Percentiles rank a stretch among this genome's conserved stretches.
These are phyloP conservation scores for Leucoagaricus sp. DNA, from an alignment of 1,284 basidiomycete genomes.

Conservation along the genomic window DNA sequence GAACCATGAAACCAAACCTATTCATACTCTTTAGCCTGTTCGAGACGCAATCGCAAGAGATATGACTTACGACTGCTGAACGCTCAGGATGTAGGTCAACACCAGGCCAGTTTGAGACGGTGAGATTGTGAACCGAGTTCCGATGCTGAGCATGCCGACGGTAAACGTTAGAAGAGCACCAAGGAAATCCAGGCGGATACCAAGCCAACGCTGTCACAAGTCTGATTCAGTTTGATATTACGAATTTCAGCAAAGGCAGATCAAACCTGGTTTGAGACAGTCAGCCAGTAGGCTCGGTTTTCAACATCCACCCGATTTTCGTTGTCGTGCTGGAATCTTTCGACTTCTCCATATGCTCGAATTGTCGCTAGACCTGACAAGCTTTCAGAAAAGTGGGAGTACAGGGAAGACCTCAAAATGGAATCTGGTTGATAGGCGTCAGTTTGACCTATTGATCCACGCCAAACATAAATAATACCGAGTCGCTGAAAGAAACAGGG, in stretches of 20 bases:
- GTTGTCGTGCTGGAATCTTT: slow-evolving; percentile 77
- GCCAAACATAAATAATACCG: slow-evolving; percentile 31
- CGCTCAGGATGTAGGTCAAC: slow-evolving; percentile 76
- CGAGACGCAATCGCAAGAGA: slow-evolving; percentile 15
- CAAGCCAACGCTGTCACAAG: slow-evolving; percentile 76
- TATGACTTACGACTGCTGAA: slow-evolving; percentile 56
- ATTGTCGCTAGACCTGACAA: slow-evolving; percentile 85
- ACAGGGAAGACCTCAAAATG: slow-evolving; percentile 65
- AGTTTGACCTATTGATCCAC: background rate
- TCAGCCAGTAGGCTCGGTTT: slow-evolving; percentile 89
- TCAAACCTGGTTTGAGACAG: slow-evolving; percentile 72
- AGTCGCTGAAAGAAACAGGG: slow-evolving; percentile 42
- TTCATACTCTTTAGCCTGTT: slow-evolving; percentile 10
- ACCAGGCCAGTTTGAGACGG: slow-evolving; percentile 78
- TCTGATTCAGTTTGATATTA: background rate
- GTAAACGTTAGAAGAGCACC: slow-evolving; percentile 78
- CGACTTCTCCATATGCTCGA: slow-evolving; percentile 77
- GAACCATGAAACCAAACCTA: slow-evolving; percentile 82
- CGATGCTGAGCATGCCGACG: slow-evolving; percentile 80
- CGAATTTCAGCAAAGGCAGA: slow-evolving; percentile 9
- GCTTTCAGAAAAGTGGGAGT: slow-evolving; percentile 90
- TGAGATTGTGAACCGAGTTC: slow-evolving; percentile 71
- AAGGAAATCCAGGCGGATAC: slow-evolving; percentile 84
- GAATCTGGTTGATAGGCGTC: slow-evolving; percentile 44
- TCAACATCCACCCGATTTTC: slow-evolving; percentile 82